Percentiles rank a stretch among this genome's conserved stretches.
Evolutionary conservation across 352 stramenopile species (phyloP).

Genomic region (Globisporangium nagaii): DNA sequence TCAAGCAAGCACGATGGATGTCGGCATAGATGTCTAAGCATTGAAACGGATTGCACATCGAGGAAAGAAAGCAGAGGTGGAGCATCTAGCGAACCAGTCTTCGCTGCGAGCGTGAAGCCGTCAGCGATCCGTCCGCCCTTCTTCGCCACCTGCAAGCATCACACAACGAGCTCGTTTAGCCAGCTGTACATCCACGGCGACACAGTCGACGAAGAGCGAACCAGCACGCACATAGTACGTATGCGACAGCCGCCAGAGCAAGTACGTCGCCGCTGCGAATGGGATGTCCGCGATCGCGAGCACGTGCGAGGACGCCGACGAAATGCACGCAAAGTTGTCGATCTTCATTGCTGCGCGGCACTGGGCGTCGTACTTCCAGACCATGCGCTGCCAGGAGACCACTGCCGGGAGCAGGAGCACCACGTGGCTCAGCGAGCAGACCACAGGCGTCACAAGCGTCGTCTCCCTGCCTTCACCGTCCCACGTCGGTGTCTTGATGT

Average conservation of each 20-base stretch:
- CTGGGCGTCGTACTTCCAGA: constrained; percentile 32
- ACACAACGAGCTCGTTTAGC: too few species aligned
- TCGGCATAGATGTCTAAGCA: neutral
- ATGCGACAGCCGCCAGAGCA: constrained; percentile 56
- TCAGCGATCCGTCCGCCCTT: constrained; percentile 41
- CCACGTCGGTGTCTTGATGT: constrained; percentile 69
- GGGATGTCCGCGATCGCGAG: constrained; percentile 38
- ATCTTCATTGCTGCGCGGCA: constrained; percentile 41
- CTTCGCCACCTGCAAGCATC: constrained; percentile 28
- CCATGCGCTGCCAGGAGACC: constrained; percentile 55
- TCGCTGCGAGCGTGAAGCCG: constrained; percentile 66
- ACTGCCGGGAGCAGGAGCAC: constrained; percentile 39
- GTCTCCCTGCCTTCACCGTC: constrained; percentile 57
- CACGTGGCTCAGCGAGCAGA: constrained; percentile 48
- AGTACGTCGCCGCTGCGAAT: constrained; percentile 37
- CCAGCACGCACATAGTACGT: constrained; percentile 51
- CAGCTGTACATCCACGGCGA: too few species aligned
- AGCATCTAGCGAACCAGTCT: constrained; percentile 44
- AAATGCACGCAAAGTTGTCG: constrained; percentile 55
- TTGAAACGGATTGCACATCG: neutral
- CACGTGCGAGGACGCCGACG: constrained; percentile 26
- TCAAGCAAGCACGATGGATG: neutral
- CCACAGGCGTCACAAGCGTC: constrained; percentile 42
- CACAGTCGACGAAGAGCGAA: too few species aligned
- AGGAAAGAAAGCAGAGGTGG: neutral